Base-by-base conservation (phyloP, 192 early-diverging fungal species). In the Obelidium mucronatum region DNA sequence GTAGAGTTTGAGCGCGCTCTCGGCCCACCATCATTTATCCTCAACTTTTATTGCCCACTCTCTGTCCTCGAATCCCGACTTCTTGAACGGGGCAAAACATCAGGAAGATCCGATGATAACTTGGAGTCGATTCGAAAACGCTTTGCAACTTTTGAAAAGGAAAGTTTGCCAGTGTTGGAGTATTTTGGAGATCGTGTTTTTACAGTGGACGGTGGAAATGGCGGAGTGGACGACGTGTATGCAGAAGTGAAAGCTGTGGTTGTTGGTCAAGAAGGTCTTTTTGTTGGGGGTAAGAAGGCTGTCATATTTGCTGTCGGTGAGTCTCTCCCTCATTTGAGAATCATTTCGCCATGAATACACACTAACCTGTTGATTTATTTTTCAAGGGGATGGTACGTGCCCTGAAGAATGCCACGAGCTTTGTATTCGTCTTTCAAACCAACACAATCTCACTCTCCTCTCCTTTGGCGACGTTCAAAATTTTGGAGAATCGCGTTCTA, bases 21-120 rank as follows among this genome's bases (percentile, higher is more conserved):
- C 44, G 74, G 79, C n/a, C 77, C 62, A 6, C 75, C 79, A 24
- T 31, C 73, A 1, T 34, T 64, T n/a, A 79, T 83, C 15, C 28
- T 87, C 0, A 75, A 34, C 68, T 85, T 83, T 82, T 53, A 73
- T 15, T 90, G 90, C 70, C 79, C 90, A 19, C 66, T 81, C 34
- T 78, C 82, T 1, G 64, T 79, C 3, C 78, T 91, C 40, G 83
- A 87, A 65, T 6, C 22, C 17, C 82, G 88, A 19, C 71, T 90
- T 8, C 31, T 90, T 22, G 84, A 90, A 67, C 80, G 87, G 34
- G 87, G 85, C 1, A 86, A 87, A 66, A 90, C 82, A 13, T 78
- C 79, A 58, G 87, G 84, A 19, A 67, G 88, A 30, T 78, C 78
- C 3, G 87, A 90, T 68, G 88, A 90, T 69, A 89, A 90, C 69